These are phyloP conservation scores for Parietaria judaica DNA, from an alignment of 306 rosid species.

Conservation along the genomic window DNA sequence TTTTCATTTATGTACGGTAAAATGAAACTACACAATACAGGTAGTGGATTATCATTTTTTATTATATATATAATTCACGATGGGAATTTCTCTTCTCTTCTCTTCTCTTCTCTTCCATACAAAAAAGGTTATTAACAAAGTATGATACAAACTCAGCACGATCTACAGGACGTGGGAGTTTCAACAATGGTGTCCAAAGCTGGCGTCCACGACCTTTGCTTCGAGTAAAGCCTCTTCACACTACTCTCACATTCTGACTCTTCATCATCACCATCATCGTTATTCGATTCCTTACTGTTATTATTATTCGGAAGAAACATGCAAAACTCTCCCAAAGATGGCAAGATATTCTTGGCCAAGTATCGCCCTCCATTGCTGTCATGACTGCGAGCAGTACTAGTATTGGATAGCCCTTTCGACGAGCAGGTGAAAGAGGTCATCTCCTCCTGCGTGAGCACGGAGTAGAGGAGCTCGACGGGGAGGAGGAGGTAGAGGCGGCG, in stretches of 20 bases:
- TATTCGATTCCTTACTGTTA: conserved; percentile 30
- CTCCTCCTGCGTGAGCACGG: conserved; percentile 74
- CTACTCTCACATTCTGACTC: conserved; percentile 5
- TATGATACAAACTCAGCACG: neutral
- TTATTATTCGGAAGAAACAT: conserved; percentile 33
- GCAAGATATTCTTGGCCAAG: conserved; percentile 56
- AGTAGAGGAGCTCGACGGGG: conserved; percentile 79
- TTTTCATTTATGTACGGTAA: too few species aligned
- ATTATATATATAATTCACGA: too few species aligned
- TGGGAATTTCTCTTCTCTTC: too few species aligned
- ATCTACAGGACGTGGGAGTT: conserved; percentile 25
- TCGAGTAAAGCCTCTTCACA: conserved; percentile 32
- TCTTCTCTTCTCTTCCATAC: too few species aligned
- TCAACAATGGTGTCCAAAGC: conserved; percentile 81
- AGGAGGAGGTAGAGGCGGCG: conserved; percentile 63
- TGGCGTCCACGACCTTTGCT: conserved; percentile 87
- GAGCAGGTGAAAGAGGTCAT: conserved; percentile 49
- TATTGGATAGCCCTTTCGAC: conserved; percentile 22
- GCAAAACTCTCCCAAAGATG: conserved; percentile 51
- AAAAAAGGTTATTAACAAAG: too few species aligned
- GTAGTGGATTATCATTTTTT: too few species aligned
- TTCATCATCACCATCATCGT: neutral
- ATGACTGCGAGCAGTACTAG: conserved; percentile 36
- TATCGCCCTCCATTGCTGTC: conserved; percentile 29
- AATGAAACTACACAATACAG: too few species aligned